These are phyloP conservation scores for Entomophthora muscae DNA, from an alignment of 371 early-diverging fungal species.

Conservation along the genomic window DNA sequence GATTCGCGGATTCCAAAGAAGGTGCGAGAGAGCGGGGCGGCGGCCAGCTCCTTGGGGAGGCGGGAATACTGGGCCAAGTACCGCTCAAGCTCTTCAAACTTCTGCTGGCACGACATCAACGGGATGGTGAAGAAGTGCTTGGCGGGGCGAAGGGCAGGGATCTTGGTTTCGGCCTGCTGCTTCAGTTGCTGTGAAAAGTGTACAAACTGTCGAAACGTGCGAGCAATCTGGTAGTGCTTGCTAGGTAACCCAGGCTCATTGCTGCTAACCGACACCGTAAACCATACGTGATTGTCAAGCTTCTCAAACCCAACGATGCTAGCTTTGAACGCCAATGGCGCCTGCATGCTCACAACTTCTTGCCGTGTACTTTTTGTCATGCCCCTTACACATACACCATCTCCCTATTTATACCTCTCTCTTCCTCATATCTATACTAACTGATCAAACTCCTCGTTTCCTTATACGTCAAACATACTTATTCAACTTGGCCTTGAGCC, in stretches of 20 bases:
- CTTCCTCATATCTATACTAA: no score
- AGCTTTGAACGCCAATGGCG: neutral
- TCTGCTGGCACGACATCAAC: neutral
- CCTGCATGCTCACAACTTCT: neutral
- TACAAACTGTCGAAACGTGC: neutral
- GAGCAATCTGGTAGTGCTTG: neutral
- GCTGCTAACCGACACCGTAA: neutral
- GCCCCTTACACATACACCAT: no score
- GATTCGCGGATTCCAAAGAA: conserved; percentile 2
- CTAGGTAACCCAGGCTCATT: neutral
- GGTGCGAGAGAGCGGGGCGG: neutral
- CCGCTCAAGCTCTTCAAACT: neutral
- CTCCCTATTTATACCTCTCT: no score
- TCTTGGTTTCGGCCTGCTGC: neutral
- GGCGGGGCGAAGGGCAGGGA: neutral
- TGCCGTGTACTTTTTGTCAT: neutral
- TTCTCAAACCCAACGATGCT: neutral
- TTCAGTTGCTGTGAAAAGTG: neutral
- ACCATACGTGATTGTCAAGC: neutral
- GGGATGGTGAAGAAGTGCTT: neutral
- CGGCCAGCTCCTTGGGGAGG: neutral
- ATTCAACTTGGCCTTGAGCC: no score
- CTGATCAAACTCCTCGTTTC: no score
- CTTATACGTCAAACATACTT: no score
- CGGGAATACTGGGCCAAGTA: neutral